Evolutionary conservation across 192 early-diverging fungal genomes (phyloP), one percentile per base, ranked within the genome.

Genomic region (Coemansia sp.): DNA sequence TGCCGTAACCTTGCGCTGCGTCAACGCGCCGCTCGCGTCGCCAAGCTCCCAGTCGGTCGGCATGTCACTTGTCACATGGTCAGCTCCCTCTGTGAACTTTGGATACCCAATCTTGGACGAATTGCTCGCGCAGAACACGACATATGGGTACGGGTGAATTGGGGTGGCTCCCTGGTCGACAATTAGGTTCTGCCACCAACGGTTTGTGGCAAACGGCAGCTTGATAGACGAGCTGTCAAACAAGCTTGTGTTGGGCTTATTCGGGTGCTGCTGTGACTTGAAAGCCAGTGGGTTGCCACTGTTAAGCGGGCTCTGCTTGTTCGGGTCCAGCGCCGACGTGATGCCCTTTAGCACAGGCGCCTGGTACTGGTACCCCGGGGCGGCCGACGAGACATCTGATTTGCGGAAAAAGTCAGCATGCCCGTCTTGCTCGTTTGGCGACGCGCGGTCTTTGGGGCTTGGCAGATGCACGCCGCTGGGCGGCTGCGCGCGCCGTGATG

Each of bases 121-220:
- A 32, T 65, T 70, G 35, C 30, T 33, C 9, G 35, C 19, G 50
- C 77, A 67, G 22, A 47, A 64, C 40, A 82, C 67, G 46, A 69
- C 35, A 47, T 82, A 82, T 23, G 81, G 81, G 40, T 80, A 77
- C 30, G 77, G 69, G 38, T 75, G 65, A 22, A 82, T 73, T 0
- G 81, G 77, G 42, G 73, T 51, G 0, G 35, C 19, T 31, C 77
- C 81, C 4, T 73, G 21, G 18, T 64, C 68, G 31, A 80, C 18
- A 3, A 82, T 56, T 40, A 82, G 64, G 60, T 82, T 82, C 30
- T 47, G 65, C 76, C 77, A 82, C 81, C 81, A 82, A 24, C 58
- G 52, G 69, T 82, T 82, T 4, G 81, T 82, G 4, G 54, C 60
- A 28, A 69, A 32, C n/a, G 77, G 81, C 1, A 32, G 29, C n/a